Percentiles rank a stretch among this genome's conserved stretches.
phyloP scores from a whole-genome alignment of 1,139 yeast genomes.

The Diutina mesorugosa region DNA sequence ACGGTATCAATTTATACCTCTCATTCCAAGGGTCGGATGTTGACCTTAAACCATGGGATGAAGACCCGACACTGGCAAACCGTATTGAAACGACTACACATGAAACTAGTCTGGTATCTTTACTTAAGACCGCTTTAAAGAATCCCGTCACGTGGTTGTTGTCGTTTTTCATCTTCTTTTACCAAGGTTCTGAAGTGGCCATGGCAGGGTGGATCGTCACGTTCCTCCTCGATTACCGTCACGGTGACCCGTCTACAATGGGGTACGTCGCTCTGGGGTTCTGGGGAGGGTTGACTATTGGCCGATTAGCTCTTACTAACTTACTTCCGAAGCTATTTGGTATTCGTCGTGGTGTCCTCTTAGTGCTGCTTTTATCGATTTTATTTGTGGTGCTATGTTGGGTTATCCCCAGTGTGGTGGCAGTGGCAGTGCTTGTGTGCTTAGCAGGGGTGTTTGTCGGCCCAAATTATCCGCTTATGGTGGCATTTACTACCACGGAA shows the following conservation, averaged over 20 bases:
- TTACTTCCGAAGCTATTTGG: slow-evolving; percentile 30
- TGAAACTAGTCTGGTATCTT: not conserved
- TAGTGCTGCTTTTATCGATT: slow-evolving; percentile 21
- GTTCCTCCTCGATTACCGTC: slow-evolving; percentile 42
- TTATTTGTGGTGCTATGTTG: slow-evolving; percentile 29
- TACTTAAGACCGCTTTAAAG: slow-evolving; percentile 16
- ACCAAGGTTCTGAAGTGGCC: slow-evolving; percentile 60
- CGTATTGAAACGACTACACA: slow-evolving; percentile 3
- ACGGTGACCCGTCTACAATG: slow-evolving; percentile 27
- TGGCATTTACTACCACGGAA: slow-evolving; percentile 17
- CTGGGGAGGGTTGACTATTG: slow-evolving; percentile 60
- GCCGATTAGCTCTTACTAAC: slow-evolving; percentile 37
- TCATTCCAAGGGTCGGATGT: slow-evolving; percentile 30
- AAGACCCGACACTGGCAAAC: not conserved
- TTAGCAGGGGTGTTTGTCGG: slow-evolving; percentile 39
- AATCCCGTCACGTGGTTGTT: slow-evolving; percentile 39
- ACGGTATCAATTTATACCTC: slow-evolving; percentile 14
- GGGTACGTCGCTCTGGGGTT: slow-evolving; percentile 63
- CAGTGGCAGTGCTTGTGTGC: slow-evolving; percentile 32
- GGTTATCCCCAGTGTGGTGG: slow-evolving; percentile 28
- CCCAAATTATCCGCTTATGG: slow-evolving; percentile 43
- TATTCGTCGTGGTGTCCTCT: slow-evolving; percentile 32
- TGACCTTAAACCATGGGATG: slow-evolving; percentile 25
- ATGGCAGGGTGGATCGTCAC: slow-evolving; percentile 66
- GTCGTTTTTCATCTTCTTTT: slow-evolving; percentile 41